phyloP scores from a whole-genome alignment of 176 grass and related monocot genomes.

The Leersia perrieri region DNA sequence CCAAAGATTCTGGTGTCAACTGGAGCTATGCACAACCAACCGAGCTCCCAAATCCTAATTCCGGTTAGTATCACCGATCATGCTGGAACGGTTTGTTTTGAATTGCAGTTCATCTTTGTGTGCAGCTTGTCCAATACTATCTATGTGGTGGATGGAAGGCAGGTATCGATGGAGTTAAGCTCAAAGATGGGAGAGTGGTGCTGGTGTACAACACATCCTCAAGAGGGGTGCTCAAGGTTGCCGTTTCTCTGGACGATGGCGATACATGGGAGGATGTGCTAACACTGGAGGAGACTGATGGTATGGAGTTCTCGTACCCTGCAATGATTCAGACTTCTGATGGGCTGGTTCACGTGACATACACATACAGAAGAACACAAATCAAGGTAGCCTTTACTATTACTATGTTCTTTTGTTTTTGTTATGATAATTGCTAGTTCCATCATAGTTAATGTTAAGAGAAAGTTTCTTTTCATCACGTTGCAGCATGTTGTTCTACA shows the following conservation, averaged over 20 bases:
- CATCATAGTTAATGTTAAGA: not conserved
- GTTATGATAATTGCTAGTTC: not conserved
- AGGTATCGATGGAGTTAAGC: conserved; percentile 50
- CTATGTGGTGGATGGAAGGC: conserved; percentile 16
- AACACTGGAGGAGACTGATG: conserved; percentile 47
- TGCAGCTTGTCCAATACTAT: not conserved
- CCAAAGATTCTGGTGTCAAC: conserved; percentile 32
- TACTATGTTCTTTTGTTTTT: not conserved
- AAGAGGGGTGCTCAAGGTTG: conserved; percentile 52
- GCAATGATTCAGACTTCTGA: conserved; percentile 48
- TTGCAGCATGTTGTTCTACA: conserved; percentile 44
- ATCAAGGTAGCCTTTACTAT: conserved; percentile 60
- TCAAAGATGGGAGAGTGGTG: conserved; percentile 55
- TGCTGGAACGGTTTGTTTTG: not conserved
- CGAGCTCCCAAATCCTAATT: conserved; percentile 55
- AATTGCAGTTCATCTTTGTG: not conserved
- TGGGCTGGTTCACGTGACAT: conserved; percentile 53
- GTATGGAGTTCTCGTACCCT: conserved; percentile 62
- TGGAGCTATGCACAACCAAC: conserved; percentile 46
- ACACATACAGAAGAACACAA: conserved; percentile 61
- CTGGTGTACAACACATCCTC: conserved; percentile 52
- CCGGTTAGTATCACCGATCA: conserved; percentile 14
- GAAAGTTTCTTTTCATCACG: not conserved
- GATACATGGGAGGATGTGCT: conserved; percentile 49
- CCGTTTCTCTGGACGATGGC: conserved; percentile 50